phyloP scores from a whole-genome alignment of 768 basidiomycete genomes.

The Naganishia kalamii region DNA sequence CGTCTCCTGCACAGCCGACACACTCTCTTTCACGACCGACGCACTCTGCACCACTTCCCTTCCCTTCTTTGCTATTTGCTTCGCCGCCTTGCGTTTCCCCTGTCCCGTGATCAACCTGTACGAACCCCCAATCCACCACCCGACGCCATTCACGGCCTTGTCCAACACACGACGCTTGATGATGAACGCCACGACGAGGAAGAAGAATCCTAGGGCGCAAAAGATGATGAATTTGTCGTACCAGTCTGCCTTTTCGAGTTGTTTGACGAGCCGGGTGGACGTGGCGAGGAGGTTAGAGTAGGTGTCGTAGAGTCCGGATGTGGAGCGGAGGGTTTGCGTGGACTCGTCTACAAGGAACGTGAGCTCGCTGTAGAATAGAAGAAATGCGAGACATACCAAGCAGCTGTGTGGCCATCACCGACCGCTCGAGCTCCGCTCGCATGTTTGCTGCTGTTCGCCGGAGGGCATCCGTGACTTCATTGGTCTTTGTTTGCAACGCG shows the following conservation, averaged over 20 bases:
- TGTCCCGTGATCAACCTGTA: slow-evolving; percentile 26
- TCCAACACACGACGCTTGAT: slow-evolving; percentile 81
- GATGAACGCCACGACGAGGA: slow-evolving; percentile 75
- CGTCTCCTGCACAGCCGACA: neutral
- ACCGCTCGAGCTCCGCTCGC: slow-evolving; percentile 86
- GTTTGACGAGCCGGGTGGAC: slow-evolving; percentile 77
- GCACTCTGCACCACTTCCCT: neutral
- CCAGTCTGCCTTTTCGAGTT: slow-evolving; percentile 84
- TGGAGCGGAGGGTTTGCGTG: slow-evolving; percentile 65
- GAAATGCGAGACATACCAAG: slow-evolving; percentile 68
- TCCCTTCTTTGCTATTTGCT: neutral
- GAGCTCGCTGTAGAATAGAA: neutral
- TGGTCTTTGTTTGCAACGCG: slow-evolving; percentile 76
- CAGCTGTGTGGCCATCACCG: slow-evolving; percentile 76
- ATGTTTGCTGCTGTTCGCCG: slow-evolving; percentile 76
- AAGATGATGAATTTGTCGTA: slow-evolving; percentile 82
- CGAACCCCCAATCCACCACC: slow-evolving; percentile 64
- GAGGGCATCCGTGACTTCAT: slow-evolving; percentile 79
- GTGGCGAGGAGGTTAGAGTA: slow-evolving; percentile 65
- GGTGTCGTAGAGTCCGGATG: slow-evolving; percentile 67
- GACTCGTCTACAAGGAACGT: slow-evolving; percentile 59
- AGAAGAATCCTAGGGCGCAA: slow-evolving; percentile 71
- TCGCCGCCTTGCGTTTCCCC: slow-evolving; percentile 10
- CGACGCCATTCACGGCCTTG: slow-evolving; percentile 66
- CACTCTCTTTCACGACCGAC: neutral